A percentile compares a stretch with the other conserved stretches of the same genome.
Evolutionary conservation across 2,329 filamentous ascomycete species (phyloP).

Genomic region (Aspergillus sp.): DNA sequence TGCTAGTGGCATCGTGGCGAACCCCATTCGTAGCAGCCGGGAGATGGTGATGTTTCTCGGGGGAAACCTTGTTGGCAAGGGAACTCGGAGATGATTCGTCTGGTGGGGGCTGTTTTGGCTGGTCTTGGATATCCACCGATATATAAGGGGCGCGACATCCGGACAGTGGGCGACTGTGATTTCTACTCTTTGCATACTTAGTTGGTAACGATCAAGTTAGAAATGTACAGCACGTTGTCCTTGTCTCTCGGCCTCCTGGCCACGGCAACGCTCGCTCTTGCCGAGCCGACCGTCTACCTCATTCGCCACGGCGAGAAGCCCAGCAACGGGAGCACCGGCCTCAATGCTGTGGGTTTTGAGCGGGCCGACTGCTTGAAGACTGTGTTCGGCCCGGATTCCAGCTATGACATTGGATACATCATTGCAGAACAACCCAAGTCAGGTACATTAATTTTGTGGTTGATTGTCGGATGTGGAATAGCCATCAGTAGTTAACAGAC

Average conservation of each 20-base stretch:
- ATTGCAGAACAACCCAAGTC: conserved; percentile 58
- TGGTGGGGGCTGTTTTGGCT: no score
- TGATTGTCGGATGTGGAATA: not conserved
- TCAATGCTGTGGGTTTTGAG: conserved; percentile 55
- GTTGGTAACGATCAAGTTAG: not conserved
- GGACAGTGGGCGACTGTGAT: not conserved
- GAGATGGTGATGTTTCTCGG: not conserved
- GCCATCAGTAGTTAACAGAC: not conserved
- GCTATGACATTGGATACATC: conserved; percentile 61
- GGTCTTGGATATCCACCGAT: no score
- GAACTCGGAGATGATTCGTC: no score
- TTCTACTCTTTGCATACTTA: not conserved
- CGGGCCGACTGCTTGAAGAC: conserved; percentile 61
- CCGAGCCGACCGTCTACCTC: conserved; percentile 58
- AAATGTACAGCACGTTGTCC: conserved; percentile 12
- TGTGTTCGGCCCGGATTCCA: conserved; percentile 57
- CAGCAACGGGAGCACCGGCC: conserved; percentile 48
- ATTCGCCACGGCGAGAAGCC: conserved; percentile 69
- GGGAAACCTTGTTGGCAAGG: not conserved
- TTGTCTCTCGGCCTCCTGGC: conserved; percentile 16
- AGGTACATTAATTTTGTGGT: conserved; percentile 20
- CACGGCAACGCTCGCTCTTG: conserved; percentile 19
- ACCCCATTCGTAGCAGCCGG: not conserved
- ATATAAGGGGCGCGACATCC: not conserved
- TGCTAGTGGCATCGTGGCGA: not conserved